phyloP scores from a whole-genome alignment of 345 rosid genomes.

The Lenwebbia sp. region DNA sequence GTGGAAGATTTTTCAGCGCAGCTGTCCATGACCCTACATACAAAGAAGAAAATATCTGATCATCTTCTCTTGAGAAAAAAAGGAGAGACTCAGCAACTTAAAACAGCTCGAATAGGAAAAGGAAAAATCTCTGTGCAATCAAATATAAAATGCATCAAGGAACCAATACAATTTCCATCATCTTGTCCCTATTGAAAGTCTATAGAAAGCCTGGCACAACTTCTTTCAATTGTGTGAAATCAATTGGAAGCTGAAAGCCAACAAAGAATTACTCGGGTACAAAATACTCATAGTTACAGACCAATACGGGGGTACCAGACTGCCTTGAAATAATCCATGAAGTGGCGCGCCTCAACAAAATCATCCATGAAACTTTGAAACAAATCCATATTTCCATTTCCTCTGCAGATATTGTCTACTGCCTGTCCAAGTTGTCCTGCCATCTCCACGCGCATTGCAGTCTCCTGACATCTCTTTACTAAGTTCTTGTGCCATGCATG shows the following conservation, averaged over 20 bases:
- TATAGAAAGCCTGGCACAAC: neutral
- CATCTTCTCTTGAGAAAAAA: neutral
- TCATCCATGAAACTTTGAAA: slow-evolving; percentile 57
- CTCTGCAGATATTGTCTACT: slow-evolving; percentile 58
- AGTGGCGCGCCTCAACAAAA: slow-evolving; percentile 42
- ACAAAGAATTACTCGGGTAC: neutral
- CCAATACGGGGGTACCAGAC: slow-evolving; percentile 79
- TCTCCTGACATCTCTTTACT: slow-evolving; percentile 62
- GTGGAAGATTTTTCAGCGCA: slow-evolving; percentile 51
- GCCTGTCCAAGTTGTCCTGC: slow-evolving; percentile 50
- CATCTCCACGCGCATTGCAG: slow-evolving; percentile 43
- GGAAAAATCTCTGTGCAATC: neutral
- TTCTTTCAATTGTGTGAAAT: neutral
- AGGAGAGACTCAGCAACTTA: neutral
- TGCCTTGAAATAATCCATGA: slow-evolving; percentile 82
- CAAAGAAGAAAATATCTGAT: neutral
- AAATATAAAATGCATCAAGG: neutral
- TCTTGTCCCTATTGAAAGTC: neutral
- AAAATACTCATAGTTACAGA: neutral
- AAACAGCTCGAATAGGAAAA: neutral
- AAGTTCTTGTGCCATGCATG: slow-evolving; percentile 89
- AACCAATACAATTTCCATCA: neutral
- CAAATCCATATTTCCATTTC: slow-evolving; percentile 30
- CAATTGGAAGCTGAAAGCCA: neutral
- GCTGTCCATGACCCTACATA: slow-evolving; percentile 54